Base-by-base conservation (phyloP, 2,329 filamentous ascomycete species). In the Exutisphaerella laricina region DNA sequence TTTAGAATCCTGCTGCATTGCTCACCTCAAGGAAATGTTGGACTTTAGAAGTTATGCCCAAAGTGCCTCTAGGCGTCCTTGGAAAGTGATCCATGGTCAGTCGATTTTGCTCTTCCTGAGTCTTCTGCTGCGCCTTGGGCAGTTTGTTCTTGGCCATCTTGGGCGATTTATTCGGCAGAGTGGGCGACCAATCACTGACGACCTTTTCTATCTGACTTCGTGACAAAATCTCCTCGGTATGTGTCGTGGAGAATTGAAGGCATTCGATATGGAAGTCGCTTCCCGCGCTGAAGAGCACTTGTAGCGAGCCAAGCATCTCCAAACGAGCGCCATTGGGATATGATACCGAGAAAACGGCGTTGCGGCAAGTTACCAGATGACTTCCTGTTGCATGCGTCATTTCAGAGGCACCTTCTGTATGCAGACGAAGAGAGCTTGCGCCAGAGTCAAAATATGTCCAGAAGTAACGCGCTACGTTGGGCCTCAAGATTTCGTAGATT, bases 381-480 rank as follows among this genome's bases (percentile, higher is more conserved):
- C 79, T 79, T 35, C 82, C 80, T 43, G 76, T 78, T 1, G 75
- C 71, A 25, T 85, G 63, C 32, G 70, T 67, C 26, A 67, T 72
- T 53, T 84, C 79, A 20, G 67, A 70, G 12, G 76, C 69, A 26
- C 79, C 82, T 55, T 94, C 88, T 57, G 94, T 76, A 16, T 88
- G 79, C 61, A 97, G 77, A 62, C 95, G 88, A 56, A 97, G 86
- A 41, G 82, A 86, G 55, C 79, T 84, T 42, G 96, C 82, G 5
- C 88, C 89, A 48, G 87, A 90, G 44, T 84, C 82, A 61, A 92
- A 96, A 58, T 94, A 84, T 0, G 87, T 89, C 57, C 85, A 80
- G 62, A 95, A 96, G 65, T 92, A 97, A 58, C 90, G 81, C 23
- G 90, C 80, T 33, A 98, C 73, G 1, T 85, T 85, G 3, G 88